Evolutionary conservation across 257 asterid species (phyloP), one percentile per base, ranked within the genome.

Genomic region (Solanum chilense): DNA sequence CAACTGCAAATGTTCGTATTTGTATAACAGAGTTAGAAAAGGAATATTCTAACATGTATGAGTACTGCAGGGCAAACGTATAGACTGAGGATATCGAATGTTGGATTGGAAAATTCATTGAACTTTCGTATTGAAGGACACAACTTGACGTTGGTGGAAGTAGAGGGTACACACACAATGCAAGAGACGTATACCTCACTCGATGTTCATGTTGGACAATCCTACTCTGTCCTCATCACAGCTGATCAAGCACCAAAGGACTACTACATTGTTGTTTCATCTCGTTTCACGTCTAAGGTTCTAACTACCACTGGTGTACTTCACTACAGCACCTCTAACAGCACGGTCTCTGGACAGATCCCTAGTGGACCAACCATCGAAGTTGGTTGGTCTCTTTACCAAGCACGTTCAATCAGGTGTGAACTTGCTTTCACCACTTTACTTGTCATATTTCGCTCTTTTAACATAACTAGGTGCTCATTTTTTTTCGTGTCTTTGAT

Each of bases 311-410:
- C 96, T 1, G 98, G 93, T 5, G 88, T 86, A 29, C 94, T 96
- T 41, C 98, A 92, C 76, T 96, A 96, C 49, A 91, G 94, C 29
- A 88, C 88, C 91, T 93, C 98, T 5, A 92, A 90, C n/a, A 66
- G 85, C 35, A 93, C 88, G 0, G 93, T 95, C 86, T 89, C 96
- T 1, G 96, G 94, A 2, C 94, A 96, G 3, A 88, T 93, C 12
- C 98, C 99, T 0, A 95, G 97, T 37, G 99, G 99, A 13, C 99
- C 98, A 0, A 96, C 99, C 90, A 92, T 90, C 21, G 94, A 94
- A 86, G 75, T 95, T 68, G 99, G 94, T 60, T 96, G 98, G 98
- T 96, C 99, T 39, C 93, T 96, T 44, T 8, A 96, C 91, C 98
- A 96, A 80, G 99, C 99, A 31, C 99, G 98, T 84, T 94, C 99